phyloP scores from a whole-genome alignment of 352 stramenopile species.

The Globisporangium middletonii region DNA sequence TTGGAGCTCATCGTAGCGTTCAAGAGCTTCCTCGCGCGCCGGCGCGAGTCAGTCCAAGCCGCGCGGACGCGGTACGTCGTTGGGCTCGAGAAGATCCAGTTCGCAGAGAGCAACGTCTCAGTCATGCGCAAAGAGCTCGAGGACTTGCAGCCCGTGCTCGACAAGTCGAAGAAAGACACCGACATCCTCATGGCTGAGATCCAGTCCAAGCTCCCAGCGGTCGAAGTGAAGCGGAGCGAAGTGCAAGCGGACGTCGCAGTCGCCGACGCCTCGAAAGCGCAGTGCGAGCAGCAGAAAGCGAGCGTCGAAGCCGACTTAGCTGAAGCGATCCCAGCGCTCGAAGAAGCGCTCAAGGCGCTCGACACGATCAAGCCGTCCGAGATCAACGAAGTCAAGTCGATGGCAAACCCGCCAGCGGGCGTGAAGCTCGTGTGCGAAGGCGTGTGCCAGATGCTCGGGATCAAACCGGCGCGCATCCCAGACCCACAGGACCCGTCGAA shows the following conservation, averaged over 20 bases:
- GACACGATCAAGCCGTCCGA: slow-evolving; percentile 91
- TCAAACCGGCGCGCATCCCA: slow-evolving; percentile 90
- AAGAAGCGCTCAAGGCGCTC: slow-evolving; percentile 91
- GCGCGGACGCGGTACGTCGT: slow-evolving; percentile 87
- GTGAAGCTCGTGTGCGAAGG: slow-evolving; percentile 93
- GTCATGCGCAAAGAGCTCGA: slow-evolving; percentile 93
- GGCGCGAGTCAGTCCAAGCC: slow-evolving; percentile 76
- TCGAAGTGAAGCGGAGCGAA: slow-evolving; percentile 73
- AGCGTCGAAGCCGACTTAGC: slow-evolving; percentile 89
- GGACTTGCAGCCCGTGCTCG: slow-evolving; percentile 91
- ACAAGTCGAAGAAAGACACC: slow-evolving; percentile 89
- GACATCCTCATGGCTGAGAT: slow-evolving; percentile 93
- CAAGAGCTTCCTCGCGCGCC: slow-evolving; percentile 83
- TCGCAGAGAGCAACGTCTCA: slow-evolving; percentile 90
- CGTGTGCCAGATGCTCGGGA: slow-evolving; percentile 93
- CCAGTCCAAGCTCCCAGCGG: slow-evolving; percentile 86
- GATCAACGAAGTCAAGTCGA: slow-evolving; percentile 92
- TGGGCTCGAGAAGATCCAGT: slow-evolving; percentile 92
- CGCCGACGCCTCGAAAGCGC: slow-evolving; percentile 75
- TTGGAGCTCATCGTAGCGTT: slow-evolving; percentile 93
- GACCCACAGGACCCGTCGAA: slow-evolving; percentile 90
- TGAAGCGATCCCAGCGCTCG: slow-evolving; percentile 89
- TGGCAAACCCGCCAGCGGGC: slow-evolving; percentile 89
- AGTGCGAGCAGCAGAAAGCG: slow-evolving; percentile 88
- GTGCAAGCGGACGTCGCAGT: slow-evolving; percentile 81